Base-by-base conservation (phyloP, 768 basidiomycete genomes). In the Megacollybia marginata region DNA sequence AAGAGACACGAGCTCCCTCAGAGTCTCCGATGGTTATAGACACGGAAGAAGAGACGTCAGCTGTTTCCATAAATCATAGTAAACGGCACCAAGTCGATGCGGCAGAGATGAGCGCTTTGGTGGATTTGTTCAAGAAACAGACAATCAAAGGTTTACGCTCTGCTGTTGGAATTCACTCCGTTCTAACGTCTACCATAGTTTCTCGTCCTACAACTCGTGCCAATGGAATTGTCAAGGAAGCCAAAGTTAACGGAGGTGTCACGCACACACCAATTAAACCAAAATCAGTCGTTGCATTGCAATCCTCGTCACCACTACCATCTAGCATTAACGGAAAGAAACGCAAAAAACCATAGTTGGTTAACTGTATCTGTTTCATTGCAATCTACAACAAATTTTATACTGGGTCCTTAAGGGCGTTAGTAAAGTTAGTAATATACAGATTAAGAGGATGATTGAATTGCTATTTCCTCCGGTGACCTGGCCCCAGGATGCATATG, bases 71-170 rank as follows among this genome's bases (percentile, higher is more conserved):
- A 53, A 31, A 23, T 56, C 40, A 33, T 50, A 32, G 60, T 56
- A 36, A 51, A 42, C 51, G 48, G 36, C 51, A 49, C 13, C 51
- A 64, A 19, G 75, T 85, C 4, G 67, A 69, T 38, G 65, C 72
- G n/a, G 65, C 69, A 11, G 82, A 91, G 62, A 75, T 91, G 58
- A 62, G 70, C 7, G 62, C 68, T 13, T 76, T 92, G 51, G 67
- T 82, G 20, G 70, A 74, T 33, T 65, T 92, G 20, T 93, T 93
- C 72, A 78, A 68, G 54, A 59, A 65, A 46, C 73, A 76, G 48
- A 64, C 70, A 55, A 36, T 71, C 61, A 8, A 23, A 19, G n/a
- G 44, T 33, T 6, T 28, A 6, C 23, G 23, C 6, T 28, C 23
- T 28, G 23, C 2, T 28, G 23, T 28, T 28, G 2, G 23, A 28